Percentiles rank a stretch among this genome's conserved stretches.
phyloP scores from a whole-genome alignment of 768 basidiomycete species.

The Mrakia blollopis region DNA sequence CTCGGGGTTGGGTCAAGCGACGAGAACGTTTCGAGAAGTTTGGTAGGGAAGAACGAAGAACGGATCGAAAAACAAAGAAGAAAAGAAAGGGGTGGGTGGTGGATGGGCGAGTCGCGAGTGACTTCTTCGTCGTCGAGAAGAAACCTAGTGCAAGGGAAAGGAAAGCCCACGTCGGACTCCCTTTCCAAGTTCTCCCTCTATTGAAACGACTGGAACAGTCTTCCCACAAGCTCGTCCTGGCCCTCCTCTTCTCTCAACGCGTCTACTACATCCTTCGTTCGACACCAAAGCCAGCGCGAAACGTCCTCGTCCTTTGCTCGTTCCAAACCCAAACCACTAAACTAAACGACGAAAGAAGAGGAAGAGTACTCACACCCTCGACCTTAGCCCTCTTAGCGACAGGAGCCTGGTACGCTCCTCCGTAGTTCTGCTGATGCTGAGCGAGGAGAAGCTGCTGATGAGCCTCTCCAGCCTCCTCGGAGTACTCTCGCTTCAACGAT shows the following conservation, averaged over 20 bases:
- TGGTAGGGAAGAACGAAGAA: not conserved
- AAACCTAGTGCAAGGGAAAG: constrained; percentile 6
- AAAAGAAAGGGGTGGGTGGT: not conserved
- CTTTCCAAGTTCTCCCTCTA: not conserved
- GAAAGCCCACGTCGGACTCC: not conserved
- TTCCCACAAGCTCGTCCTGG: not conserved
- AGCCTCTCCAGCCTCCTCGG: constrained; percentile 9
- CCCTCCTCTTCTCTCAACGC: not conserved
- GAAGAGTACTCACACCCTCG: constrained; percentile 17
- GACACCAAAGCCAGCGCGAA: not conserved
- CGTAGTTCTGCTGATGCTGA: not conserved
- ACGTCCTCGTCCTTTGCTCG: not conserved
- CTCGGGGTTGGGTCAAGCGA: not conserved
- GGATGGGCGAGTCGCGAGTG: not conserved
- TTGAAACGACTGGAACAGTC: not conserved
- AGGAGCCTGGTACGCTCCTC: constrained; percentile 1
- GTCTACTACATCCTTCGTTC: not conserved
- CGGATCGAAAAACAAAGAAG: not conserved
- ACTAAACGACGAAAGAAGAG: not conserved
- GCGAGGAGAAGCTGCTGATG: not conserved
- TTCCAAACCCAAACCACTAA: no score
- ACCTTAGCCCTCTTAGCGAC: constrained; percentile 21
- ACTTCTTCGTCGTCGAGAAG: not conserved
- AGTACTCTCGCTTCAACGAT: constrained; percentile 19
- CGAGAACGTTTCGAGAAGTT: not conserved